Evolutionary conservation across 1,284 basidiomycete species (phyloP).

Genomic region (Pseudozyma hubeiensis): DNA sequence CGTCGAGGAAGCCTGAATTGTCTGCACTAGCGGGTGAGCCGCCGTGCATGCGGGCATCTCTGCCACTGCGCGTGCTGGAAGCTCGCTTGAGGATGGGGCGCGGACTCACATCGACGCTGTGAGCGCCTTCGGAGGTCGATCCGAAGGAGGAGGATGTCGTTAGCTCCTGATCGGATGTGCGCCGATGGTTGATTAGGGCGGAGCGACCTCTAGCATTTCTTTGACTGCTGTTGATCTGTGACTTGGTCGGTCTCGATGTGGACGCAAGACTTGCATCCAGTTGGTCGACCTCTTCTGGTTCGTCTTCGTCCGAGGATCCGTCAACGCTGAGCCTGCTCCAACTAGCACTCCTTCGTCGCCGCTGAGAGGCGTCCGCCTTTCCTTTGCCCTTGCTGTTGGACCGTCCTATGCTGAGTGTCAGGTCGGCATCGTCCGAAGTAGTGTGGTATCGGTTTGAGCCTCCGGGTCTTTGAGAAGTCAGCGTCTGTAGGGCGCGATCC

Average conservation of each 20-base stretch:
- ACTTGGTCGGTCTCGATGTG: constrained; percentile 13
- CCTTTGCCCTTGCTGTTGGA: constrained; percentile 40
- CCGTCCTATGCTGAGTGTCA: constrained; percentile 36
- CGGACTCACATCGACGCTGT: constrained; percentile 27
- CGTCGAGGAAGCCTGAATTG: constrained; percentile 21
- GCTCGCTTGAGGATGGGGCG: constrained; percentile 43
- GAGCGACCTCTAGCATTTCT: constrained; percentile 14
- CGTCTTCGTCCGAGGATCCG: constrained; percentile 20
- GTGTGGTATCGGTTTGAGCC: constrained; percentile 33
- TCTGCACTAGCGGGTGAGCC: constrained; percentile 16
- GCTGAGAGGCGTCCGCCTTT: constrained; percentile 7
- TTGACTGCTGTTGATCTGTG: constrained; percentile 3
- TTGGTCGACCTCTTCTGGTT: neutral
- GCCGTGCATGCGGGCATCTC: constrained; percentile 17
- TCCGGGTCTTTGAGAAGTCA: constrained; percentile 32
- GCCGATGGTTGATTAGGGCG: constrained; percentile 17
- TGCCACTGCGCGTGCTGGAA: constrained; percentile 31
- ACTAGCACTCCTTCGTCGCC: constrained; percentile 28
- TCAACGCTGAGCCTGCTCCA: constrained; percentile 13
- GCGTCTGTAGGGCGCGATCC: constrained; percentile 41
- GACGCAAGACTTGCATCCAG: constrained; percentile 11
- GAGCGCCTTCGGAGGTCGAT: constrained; percentile 6
- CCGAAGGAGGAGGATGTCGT: constrained; percentile 5
- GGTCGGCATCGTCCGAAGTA: constrained; percentile 44
- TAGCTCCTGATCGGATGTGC: constrained; percentile 32